Evolutionary conservation across 2,329 filamentous ascomycete genomes (phyloP).

Genomic region (Fusarium heterosporum): DNA sequence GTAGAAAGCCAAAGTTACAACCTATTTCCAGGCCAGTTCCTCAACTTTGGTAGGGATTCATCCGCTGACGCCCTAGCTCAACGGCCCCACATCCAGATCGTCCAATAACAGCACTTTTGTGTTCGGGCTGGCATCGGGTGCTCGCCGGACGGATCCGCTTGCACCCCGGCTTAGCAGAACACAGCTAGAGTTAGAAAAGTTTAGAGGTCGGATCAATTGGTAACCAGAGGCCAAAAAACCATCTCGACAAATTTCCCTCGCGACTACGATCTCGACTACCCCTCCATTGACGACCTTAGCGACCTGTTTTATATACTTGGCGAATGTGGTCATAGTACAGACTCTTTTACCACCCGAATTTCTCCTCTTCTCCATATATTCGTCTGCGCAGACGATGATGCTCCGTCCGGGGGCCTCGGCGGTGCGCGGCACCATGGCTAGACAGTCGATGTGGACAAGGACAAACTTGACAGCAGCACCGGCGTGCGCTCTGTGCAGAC

Average conservation of each 20-base stretch:
- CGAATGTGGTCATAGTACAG: conserved; percentile 34
- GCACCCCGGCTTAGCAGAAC: conserved; percentile 37
- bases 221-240: conserved; percentile 36
- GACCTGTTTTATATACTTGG: not conserved
- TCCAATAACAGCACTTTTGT: conserved; percentile 19
- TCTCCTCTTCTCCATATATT: conserved; percentile 13
- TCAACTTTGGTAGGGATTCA: conserved; percentile 28
- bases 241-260: conserved; percentile 41
- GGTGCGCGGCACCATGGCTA: conserved; percentile 57
- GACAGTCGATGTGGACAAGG: conserved; percentile 43
- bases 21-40: conserved; percentile 21
- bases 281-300: conserved; percentile 14
- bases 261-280: conserved; percentile 18
- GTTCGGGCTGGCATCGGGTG: conserved; percentile 20
- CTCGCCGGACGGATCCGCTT: conserved; percentile 39
- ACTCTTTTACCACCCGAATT: not conserved
- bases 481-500: conserved; percentile 50
- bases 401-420: conserved; percentile 65
- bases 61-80: conserved; percentile 29
- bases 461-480: conserved; percentile 33
- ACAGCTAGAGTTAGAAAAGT: conserved; percentile 47
- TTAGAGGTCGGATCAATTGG: conserved; percentile 43
- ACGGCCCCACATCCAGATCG: conserved; percentile 2
- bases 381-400: conserved; percentile 58
- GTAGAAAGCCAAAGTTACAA: conserved; percentile 10